phyloP scores from a whole-genome alignment of 2,329 filamentous ascomycete species.

The Hypoxylon rubiginosum region DNA sequence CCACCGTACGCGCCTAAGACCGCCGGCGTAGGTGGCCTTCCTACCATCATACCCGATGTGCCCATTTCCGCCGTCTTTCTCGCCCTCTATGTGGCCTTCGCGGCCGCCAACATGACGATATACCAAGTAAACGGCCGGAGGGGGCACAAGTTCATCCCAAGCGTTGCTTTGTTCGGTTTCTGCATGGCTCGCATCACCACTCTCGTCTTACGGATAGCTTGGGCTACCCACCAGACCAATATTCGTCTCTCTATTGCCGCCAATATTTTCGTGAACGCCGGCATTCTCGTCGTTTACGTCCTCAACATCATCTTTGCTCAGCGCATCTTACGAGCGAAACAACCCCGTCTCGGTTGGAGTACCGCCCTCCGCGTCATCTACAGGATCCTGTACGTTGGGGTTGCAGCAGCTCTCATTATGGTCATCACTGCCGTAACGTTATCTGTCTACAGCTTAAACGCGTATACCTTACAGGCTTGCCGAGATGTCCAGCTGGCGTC shows the following conservation, averaged over 20 bases:
- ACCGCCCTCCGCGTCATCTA: slow-evolving; percentile 45
- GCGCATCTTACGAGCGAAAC: slow-evolving; percentile 56
- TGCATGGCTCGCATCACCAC: slow-evolving; percentile 54
- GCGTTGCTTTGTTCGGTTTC: slow-evolving; percentile 55
- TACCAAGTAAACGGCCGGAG: slow-evolving; percentile 56
- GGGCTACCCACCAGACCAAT: slow-evolving; percentile 49
- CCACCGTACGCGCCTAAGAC: slow-evolving; percentile 58
- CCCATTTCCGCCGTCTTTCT: slow-evolving; percentile 76
- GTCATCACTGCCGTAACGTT: slow-evolving; percentile 51
- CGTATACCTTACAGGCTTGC: slow-evolving; percentile 34
- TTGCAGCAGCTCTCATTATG: slow-evolving; percentile 49
- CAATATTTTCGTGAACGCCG: slow-evolving; percentile 55
- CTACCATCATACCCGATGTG: slow-evolving; percentile 70
- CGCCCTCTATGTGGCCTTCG: slow-evolving; percentile 67
- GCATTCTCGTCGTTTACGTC: slow-evolving; percentile 54
- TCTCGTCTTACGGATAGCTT: slow-evolving; percentile 54
- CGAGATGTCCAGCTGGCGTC: slow-evolving; percentile 49
- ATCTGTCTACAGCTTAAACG: slow-evolving; percentile 48
- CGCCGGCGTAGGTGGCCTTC: slow-evolving; percentile 69
- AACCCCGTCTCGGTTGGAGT: slow-evolving; percentile 55
- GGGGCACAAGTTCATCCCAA: slow-evolving; percentile 57
- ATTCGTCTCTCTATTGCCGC: slow-evolving; percentile 53
- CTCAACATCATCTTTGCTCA: slow-evolving; percentile 58
- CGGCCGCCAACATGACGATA: slow-evolving; percentile 69
- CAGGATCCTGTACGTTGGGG: slow-evolving; percentile 48